Evolutionary conservation across 176 grass and related monocot species (phyloP).

Genomic region (Oryza brachyantha): DNA sequence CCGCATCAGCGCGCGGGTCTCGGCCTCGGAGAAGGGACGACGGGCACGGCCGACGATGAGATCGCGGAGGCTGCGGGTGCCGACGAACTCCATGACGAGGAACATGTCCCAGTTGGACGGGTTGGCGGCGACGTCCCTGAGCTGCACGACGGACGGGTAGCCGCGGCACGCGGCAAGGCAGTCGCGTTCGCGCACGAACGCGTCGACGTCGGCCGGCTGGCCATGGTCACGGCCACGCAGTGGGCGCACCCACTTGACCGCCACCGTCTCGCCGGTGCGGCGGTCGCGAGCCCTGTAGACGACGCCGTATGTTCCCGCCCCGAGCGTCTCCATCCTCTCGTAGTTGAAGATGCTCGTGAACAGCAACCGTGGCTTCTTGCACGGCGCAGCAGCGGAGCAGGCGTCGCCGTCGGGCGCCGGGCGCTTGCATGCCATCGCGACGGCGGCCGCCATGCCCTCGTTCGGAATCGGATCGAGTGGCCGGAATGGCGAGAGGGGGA

Average conservation of each 20-base stretch:
- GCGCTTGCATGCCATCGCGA: too few relatives aligned
- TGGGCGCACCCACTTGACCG: background rate
- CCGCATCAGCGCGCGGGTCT: background rate
- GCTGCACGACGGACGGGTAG: background rate
- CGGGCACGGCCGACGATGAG: background rate
- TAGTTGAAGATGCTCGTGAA: background rate
- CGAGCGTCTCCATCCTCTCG: slow-evolving; percentile 27
- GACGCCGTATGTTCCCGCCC: slow-evolving; percentile 30
- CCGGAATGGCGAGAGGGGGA: too few relatives aligned
- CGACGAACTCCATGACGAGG: background rate
- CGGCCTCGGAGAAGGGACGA: background rate
- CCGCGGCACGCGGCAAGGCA: background rate
- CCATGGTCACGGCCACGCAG: background rate
- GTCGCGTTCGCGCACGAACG: background rate
- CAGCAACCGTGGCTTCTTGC: too few relatives aligned
- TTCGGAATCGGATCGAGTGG: too few relatives aligned
- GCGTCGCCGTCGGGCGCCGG: too few relatives aligned
- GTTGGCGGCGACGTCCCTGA: background rate
- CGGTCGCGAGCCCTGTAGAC: slow-evolving; percentile 37
- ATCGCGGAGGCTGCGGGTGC: background rate
- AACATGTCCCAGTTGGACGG: background rate
- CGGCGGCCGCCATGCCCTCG: too few relatives aligned
- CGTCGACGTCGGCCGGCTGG: background rate
- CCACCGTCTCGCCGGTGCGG: slow-evolving; percentile 18
- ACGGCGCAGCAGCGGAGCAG: too few relatives aligned